phyloP scores from a whole-genome alignment of 495 filamentous ascomycete species.

The Chaetomidium leptoderma region DNA sequence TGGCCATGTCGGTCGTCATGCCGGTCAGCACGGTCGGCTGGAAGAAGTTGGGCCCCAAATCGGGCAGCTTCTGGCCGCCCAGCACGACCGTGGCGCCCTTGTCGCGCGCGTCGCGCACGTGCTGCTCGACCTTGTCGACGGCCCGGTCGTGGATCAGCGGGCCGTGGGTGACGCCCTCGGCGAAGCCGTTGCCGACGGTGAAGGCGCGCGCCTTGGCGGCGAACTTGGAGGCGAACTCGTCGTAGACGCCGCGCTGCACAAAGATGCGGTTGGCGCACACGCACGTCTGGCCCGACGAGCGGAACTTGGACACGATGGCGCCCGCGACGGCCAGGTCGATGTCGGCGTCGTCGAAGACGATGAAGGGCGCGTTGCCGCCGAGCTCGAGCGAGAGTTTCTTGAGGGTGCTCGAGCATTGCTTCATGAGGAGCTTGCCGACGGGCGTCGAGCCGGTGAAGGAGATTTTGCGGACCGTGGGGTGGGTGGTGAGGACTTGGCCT shows the following conservation, averaged over 20 bases:
- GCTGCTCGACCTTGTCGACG: slow-evolving; percentile 67
- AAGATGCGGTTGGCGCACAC: slow-evolving; percentile 87
- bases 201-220: slow-evolving; percentile 71
- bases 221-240: slow-evolving; percentile 67
- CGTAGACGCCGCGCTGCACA: slow-evolving; percentile 73
- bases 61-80: slow-evolving; percentile 63
- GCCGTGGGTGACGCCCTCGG: slow-evolving; percentile 67
- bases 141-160: slow-evolving; percentile 78
- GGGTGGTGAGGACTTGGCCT: slow-evolving; percentile 66
- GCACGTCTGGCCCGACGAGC: slow-evolving; percentile 83
- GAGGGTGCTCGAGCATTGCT: slow-evolving; percentile 71
- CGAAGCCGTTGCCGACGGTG: slow-evolving; percentile 73
- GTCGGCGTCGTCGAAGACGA: slow-evolving; percentile 89
- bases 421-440: slow-evolving; percentile 85
- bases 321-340: slow-evolving; percentile 71
- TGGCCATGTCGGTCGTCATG: slow-evolving; percentile 76
- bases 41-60: slow-evolving; percentile 71
- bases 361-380: slow-evolving; percentile 88
- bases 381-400: slow-evolving; percentile 87
- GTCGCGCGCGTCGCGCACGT: slow-evolving; percentile 69
- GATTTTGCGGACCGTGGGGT: slow-evolving; percentile 71
- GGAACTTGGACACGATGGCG: slow-evolving; percentile 76
- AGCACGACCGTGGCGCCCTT: slow-evolving; percentile 69
- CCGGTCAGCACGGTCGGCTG: slow-evolving; percentile 74
- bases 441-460: slow-evolving; percentile 85